Evolutionary conservation across 768 basidiomycete genomes (phyloP).

Genomic region (Trametes cubensis): DNA sequence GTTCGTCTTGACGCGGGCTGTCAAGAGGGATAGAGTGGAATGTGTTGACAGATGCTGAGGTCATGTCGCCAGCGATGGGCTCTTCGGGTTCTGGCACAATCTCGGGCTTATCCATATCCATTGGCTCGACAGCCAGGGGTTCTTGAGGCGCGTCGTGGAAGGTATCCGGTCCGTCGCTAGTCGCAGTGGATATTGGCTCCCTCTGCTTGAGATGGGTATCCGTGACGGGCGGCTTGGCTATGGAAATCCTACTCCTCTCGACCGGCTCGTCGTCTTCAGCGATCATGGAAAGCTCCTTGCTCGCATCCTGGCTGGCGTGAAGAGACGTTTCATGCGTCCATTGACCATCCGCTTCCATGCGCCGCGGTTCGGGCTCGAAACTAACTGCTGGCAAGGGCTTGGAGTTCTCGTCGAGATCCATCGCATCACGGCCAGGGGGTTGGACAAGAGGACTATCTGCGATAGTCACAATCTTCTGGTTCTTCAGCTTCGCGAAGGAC

Average conservation of each 20-base stretch:
- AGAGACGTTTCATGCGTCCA: not conserved
- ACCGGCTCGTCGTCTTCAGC: constrained; percentile 68
- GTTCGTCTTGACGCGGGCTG: constrained; percentile 34
- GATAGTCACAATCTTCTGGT: constrained; percentile 25
- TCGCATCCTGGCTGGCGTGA: not conserved
- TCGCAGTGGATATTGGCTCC: not conserved
- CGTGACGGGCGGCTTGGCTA: not conserved
- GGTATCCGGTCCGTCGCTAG: not conserved
- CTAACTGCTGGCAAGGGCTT: constrained; percentile 7
- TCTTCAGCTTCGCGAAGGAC: constrained; percentile 14
- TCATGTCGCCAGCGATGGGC: constrained; percentile 27
- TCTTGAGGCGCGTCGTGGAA: constrained; percentile 2
- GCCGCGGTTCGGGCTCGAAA: not conserved
- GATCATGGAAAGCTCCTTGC: constrained; percentile 65
- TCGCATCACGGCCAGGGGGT: not conserved
- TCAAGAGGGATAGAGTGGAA: constrained; percentile 44
- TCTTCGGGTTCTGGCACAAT: constrained; percentile 8
- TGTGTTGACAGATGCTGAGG: constrained; percentile 37
- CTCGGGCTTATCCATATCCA: constrained; percentile 14
- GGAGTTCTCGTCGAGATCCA: not conserved
- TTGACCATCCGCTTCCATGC: not conserved
- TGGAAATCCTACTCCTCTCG: constrained; percentile 40
- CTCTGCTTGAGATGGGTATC: not conserved
- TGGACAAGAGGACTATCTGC: constrained; percentile 23
- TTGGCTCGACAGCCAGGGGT: not conserved